Base-by-base conservation (phyloP, 306 rosid genomes). In the Pterocarpus macrocarpus region DNA sequence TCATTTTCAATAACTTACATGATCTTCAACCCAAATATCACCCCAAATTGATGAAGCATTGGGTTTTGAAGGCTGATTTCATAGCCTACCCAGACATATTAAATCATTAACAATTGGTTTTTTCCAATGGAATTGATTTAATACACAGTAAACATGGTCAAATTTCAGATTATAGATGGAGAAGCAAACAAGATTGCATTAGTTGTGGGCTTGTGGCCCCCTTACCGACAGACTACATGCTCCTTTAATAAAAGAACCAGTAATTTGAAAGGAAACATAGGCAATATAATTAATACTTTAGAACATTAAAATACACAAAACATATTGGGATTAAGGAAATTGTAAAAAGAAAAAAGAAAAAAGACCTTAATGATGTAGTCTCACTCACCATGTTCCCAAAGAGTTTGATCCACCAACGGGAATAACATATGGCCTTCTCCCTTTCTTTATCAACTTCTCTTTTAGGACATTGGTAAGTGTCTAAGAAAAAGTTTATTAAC, bases 341-440 rank as follows among this genome's bases (percentile, higher is more conserved):
- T 52, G 68, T 45, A 39, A 69, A 75, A 28, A 61, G 69, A n/a
- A 59, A 44, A 71, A 78, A 66, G 66, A n/a, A 34, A 34, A 68
- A 81, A 57, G 77, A 43, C 50, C 77, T 43, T 61, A 59, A 68
- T 32, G 65, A 39, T 66, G 64, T 63, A 80, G 77, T 75, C 91
- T 83, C 84, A 91, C 97, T 85, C 85, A 92, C 99, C 99, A 95
- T 77, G 97, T 93, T 78, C 97, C 99, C 8, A 90, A 83, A 41
- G 96, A 89, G 82, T 95, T 91, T 69, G 99, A 95, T 81, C 99
- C 98, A 17, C 98, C 99, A 34, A 89, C 92, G 3, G 99, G 98
- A 86, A 95, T 93, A 81, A 91, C 90, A 76, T 95, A 95, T 33
- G 99, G 98, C 75, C 83, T 90, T 86, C 92, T 91, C 75, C 98